phyloP scores from a whole-genome alignment of 495 filamentous ascomycete genomes.

The Astrocystis sublimbata region DNA sequence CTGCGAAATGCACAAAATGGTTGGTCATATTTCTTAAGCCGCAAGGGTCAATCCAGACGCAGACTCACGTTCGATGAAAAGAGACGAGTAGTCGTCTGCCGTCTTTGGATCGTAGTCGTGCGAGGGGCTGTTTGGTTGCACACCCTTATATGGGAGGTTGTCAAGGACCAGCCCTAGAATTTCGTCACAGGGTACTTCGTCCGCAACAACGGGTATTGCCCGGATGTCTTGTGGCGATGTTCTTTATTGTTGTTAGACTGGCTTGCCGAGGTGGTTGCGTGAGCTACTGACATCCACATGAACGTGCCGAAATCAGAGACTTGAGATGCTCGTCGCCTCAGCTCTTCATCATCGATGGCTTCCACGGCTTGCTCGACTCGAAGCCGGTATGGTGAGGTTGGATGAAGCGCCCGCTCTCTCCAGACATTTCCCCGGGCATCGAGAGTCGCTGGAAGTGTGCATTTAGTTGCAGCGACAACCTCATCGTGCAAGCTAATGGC shows the following conservation, averaged over 20 bases:
- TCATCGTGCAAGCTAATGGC: background rate
- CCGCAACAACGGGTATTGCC: background rate
- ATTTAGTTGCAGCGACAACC: background rate
- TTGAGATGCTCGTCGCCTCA: constrained; percentile 4
- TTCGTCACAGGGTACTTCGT: constrained; percentile 17
- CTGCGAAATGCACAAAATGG: constrained; percentile 25
- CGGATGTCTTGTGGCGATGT: constrained; percentile 10
- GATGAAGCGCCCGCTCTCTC: constrained; percentile 32
- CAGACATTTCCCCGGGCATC: constrained; percentile 36
- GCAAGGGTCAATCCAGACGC: background rate
- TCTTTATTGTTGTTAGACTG: background rate
- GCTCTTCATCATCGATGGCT: constrained; percentile 14
- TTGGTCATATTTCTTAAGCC: background rate
- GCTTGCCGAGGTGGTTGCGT: background rate
- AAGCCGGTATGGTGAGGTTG: constrained; percentile 39
- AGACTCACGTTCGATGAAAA: background rate
- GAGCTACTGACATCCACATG: constrained; percentile 15
- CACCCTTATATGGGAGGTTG: constrained; percentile 13
- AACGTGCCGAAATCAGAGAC: constrained; percentile 13
- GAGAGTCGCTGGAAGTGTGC: constrained; percentile 32
- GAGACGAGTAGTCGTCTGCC: background rate
- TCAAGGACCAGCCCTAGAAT: constrained; percentile 19
- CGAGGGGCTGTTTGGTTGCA: background rate
- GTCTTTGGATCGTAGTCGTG: background rate
- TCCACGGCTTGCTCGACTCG: constrained; percentile 36